Conservation (phyloP, 768 basidiomycete species). For the Pholiota conissans region DNA sequence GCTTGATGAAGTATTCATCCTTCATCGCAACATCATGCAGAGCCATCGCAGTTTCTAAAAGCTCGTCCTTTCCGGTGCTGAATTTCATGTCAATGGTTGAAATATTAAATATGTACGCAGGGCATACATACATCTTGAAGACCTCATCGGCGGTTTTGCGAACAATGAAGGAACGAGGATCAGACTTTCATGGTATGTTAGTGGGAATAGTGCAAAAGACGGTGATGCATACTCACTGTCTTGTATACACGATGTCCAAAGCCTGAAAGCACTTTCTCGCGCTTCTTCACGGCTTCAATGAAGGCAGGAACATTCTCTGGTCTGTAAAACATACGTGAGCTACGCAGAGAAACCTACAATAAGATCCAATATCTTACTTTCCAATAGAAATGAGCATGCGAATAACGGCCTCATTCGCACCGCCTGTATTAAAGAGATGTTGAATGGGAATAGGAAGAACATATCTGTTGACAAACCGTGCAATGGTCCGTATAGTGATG, state of each 20-base stretch:
- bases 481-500: constrained; percentile 80
- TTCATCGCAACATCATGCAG: constrained; percentile 87
- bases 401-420: constrained; percentile 93
- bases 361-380: constrained; percentile 44
- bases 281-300: constrained; percentile 82
- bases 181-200: constrained; percentile 59
- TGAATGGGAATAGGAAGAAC: neutral
- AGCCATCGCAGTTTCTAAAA: constrained; percentile 87
- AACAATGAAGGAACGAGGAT: constrained; percentile 89
- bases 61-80: constrained; percentile 82
- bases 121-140: constrained; percentile 72
- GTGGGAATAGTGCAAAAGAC: neutral
- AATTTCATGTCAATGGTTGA: neutral
- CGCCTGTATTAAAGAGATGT: constrained; percentile 43
- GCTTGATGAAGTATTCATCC: constrained; percentile 84
- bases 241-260: constrained; percentile 74
- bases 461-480: constrained; percentile 47
- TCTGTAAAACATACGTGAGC: constrained; percentile 33
- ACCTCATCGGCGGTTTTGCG: constrained; percentile 89
- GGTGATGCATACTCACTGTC: constrained; percentile 42
- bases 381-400: constrained; percentile 91
- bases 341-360: neutral
- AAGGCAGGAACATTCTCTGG: constrained; percentile 85
- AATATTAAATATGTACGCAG: neutral
- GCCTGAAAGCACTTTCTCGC: constrained; percentile 87